Evolutionary conservation across 495 filamentous ascomycete species (phyloP), one percentile per base, ranked within the genome.

Genomic region (Neurospora tetraspora): DNA sequence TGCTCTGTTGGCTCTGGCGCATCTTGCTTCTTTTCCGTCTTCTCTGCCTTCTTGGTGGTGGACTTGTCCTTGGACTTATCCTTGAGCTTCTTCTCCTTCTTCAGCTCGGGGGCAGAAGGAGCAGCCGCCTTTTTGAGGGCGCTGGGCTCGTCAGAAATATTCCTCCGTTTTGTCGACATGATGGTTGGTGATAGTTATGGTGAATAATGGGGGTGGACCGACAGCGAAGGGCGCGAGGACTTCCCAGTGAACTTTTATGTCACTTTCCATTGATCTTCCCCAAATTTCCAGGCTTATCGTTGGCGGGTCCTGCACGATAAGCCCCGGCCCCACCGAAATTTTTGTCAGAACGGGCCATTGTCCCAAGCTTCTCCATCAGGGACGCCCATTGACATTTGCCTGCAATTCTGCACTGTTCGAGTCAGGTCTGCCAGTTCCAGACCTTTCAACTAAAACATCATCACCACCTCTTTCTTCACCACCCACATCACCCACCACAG

Each of bases 131-230:
- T 59, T 16, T 72, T 74, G 8, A 37, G 2, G 0, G 69, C 71
- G 14, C 71, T 72, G 16, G 65, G 18, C 31, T 74, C 70, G 39
- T 76, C 69, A 2, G 77, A 72, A 2, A 69, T 71, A 42, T 80
- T 80, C 71, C 77, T 80, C 34, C 77, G 73, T 72, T 80, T 80
- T n/a, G 72, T 70, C 47, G 73, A 76, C 76, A 77, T 78, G 71
- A 14, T 76, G 73, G 70, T 43, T 68, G 23, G 47, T 74, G 42
- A 53, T 61, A 5, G 5, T 5, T 31, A 61, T 61, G 12, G 23
- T 34, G 12, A 31, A 61, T 59, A 59, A 23, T 10, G n/a, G 43
- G 23, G 27, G 53, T 31, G 53, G 53, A 61, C 53, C 53, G 53
- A 61, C 53, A 14, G 11, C 47, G 23, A 59, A 27, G 11, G 23